Conservation (phyloP, 257 asterid species). For the Avicennia marina region DNA sequence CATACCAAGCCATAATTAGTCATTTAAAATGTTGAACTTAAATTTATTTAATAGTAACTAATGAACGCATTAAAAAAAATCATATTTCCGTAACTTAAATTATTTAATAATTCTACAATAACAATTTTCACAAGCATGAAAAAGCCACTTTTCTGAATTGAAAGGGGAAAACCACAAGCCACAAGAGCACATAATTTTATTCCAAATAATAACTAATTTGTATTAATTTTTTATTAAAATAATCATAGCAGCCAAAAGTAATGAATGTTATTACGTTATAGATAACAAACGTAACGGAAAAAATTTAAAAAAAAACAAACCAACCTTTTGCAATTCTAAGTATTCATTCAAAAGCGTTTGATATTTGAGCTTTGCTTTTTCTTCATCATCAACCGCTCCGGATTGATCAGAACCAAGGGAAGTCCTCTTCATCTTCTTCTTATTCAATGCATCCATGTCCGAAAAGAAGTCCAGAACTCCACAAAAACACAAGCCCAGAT, state of each 20-base stretch:
- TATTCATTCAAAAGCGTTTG: slow-evolving; percentile 41
- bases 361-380: slow-evolving; percentile 29
- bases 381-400: slow-evolving; percentile 21
- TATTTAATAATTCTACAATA: no score
- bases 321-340: slow-evolving; percentile 57
- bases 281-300: no score
- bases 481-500: slow-evolving; percentile 16
- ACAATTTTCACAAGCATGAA: no score
- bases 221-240: no score
- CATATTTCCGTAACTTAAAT: no score
- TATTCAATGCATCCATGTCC: slow-evolving; percentile 10
- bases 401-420: slow-evolving; percentile 23
- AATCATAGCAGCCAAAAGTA: no score
- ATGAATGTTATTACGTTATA: no score
- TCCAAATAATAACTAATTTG: no score
- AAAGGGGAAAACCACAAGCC: no score
- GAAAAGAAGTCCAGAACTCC: slow-evolving; percentile 2
- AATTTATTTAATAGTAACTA: not conserved
- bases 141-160: no score
- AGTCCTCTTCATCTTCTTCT: slow-evolving; percentile 41
- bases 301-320: not conserved
- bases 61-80: no score
- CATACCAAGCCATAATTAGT: not conserved
- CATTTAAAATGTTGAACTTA: not conserved
- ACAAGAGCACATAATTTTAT: no score